phyloP scores from a whole-genome alignment of 257 asterid genomes.

The Prunella vulgaris region DNA sequence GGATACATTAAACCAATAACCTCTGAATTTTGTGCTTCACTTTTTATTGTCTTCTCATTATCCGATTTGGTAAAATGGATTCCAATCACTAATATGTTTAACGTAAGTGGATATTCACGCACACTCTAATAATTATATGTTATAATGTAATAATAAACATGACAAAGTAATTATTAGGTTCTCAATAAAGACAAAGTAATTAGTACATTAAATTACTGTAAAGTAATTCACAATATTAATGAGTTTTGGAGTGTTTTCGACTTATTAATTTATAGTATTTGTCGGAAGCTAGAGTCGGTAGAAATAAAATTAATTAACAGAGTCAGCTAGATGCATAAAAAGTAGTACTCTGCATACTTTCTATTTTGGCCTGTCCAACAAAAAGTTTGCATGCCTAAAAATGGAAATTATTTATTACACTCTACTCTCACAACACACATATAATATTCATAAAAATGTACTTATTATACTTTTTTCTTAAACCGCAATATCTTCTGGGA shows the following conservation, averaged over 20 bases:
- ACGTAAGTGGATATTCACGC: constrained; percentile 14
- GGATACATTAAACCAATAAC: constrained; percentile 16
- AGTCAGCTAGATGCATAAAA: neutral
- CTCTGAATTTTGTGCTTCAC: constrained; percentile 21
- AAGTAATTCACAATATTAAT: neutral
- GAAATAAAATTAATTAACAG: neutral
- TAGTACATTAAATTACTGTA: neutral
- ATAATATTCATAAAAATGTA: too few species aligned
- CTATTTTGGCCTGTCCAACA: too few species aligned
- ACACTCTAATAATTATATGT: neutral
- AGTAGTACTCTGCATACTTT: too few species aligned
- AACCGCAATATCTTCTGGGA: too few species aligned
- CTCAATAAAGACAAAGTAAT: neutral
- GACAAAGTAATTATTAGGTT: neutral
- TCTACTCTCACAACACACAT: too few species aligned
- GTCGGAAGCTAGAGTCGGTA: neutral
- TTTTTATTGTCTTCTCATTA: constrained; percentile 20
- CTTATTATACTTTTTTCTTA: too few species aligned
- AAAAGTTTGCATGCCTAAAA: too few species aligned
- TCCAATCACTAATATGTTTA: constrained; percentile 1
- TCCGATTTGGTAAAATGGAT: constrained; percentile 5
- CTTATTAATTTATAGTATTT: neutral
- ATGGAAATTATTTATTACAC: too few species aligned
- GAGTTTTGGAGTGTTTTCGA: neutral
- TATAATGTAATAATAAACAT: neutral